Evolutionary conservation across 2,329 filamentous ascomycete species (phyloP), one percentile per base, ranked within the genome.

Genomic region (Clathrospora elynae): DNA sequence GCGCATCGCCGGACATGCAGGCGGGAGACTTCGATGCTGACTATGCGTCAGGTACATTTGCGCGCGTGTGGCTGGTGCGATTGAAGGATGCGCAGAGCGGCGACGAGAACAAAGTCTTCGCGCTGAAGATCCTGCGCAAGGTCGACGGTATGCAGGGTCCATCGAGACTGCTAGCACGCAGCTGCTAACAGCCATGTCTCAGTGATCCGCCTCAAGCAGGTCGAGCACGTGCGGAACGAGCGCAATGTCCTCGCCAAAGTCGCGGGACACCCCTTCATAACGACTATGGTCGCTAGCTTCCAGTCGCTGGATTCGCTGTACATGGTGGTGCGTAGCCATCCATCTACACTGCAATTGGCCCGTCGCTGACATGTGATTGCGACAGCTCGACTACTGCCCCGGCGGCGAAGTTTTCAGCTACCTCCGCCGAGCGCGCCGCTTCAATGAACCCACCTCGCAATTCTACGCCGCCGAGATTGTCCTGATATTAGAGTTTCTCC

Each of bases 391-490:
- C 71, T 91, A 90, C 68, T 85, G 89, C 55, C 88, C 87, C 37
- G 88, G 88, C 42, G 88, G 88, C 66, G 88, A 93, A 73, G 83
- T 93, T 25, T 92, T 93, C 70, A 90, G 83, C 59, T 92, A 92
- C 62, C 77, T 93, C 31, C 82, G 88, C 54, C 83, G 87, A 70
- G 83, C 86, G 52, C 82, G 87, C 49, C 84, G 87, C 51, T 93
- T 93, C 71, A 86, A 90, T 64, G 88, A 92, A 67, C 75, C 81
- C 32, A 87, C 84, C 33, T 85, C 87, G 7, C 85, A 86, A 50
- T 92, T 92, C 75, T 93, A 92, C 70, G 85, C 86, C 14, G 87
- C 88, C 46, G 88, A 92, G 71, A 91, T 92, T 42, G 87, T 90
- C 8, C 76, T 92, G 4, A 88, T 92, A 43, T 75, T 93, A 40